Evolutionary conservation across 164 flowering plant species (phyloP).

Genomic region (Annona cherimola): DNA sequence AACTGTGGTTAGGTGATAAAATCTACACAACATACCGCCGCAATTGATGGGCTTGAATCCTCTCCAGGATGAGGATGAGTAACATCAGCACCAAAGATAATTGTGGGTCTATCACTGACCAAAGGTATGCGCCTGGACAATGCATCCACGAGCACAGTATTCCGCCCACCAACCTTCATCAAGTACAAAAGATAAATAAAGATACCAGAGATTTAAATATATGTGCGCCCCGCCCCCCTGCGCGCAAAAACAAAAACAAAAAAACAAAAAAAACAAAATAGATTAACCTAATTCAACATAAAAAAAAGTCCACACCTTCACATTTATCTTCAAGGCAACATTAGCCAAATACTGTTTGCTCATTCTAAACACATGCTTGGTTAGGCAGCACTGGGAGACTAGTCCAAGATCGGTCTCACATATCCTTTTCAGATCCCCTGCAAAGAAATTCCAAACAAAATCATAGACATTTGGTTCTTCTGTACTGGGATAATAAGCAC

Average conservation of each 20-base stretch:
- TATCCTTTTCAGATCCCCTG: conserved; percentile 83
- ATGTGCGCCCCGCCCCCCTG: neutral
- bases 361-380: conserved; percentile 71
- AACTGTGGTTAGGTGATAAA: neutral
- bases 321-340: conserved; percentile 89
- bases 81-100: conserved; percentile 98
- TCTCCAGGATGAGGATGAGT: conserved; percentile 99
- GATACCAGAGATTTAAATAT: neutral
- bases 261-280: too few species aligned
- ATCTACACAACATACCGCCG: conserved; percentile 52
- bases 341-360: conserved; percentile 82
- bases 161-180: conserved; percentile 73
- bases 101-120: conserved; percentile 82
- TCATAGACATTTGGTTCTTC: neutral
- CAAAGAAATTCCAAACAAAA: conserved; percentile 5
- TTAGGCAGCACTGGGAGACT: conserved; percentile 86
- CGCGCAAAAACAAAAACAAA: too few species aligned
- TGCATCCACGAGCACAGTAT: conserved; percentile 91
- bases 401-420: conserved; percentile 94
- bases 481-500: neutral
- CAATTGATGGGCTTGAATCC: conserved; percentile 94
- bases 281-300: too few species aligned
- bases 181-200: neutral
- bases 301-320: conserved; percentile 28
- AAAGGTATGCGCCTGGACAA: conserved; percentile 77